phyloP scores from a whole-genome alignment of 78 protist genomes.

The Chrysochromulina tobinii region DNA sequence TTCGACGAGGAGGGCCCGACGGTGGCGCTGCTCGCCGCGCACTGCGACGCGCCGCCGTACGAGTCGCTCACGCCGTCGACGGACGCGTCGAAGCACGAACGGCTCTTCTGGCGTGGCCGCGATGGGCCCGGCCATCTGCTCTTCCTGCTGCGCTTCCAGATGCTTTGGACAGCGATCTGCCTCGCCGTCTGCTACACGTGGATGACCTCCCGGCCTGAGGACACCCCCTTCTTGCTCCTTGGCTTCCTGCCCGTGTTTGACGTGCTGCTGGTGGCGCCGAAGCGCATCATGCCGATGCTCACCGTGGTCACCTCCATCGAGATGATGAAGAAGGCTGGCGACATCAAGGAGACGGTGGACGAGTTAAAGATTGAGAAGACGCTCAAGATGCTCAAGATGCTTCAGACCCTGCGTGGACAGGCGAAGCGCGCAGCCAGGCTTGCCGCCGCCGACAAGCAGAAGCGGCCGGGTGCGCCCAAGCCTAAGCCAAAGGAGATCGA shows the following conservation, averaged over 20 bases:
- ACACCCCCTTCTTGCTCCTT: neutral
- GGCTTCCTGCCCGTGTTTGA: neutral
- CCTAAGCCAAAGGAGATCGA: no score
- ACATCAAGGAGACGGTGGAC: neutral
- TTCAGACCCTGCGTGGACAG: neutral
- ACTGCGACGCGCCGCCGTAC: neutral
- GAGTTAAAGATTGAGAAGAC: neutral
- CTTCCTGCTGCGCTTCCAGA: neutral
- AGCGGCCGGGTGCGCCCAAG: no score
- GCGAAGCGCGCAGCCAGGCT: no score
- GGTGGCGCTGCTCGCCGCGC: neutral
- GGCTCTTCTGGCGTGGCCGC: neutral
- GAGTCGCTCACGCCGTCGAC: neutral
- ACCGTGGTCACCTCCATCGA: neutral
- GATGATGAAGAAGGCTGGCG: neutral
- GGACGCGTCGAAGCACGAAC: neutral
- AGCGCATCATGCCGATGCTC: neutral
- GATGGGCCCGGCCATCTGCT: neutral
- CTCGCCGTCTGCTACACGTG: neutral
- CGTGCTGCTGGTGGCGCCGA: neutral
- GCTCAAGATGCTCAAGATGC: neutral
- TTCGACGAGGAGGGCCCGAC: neutral
- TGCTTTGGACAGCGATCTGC: neutral
- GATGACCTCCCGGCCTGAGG: neutral
- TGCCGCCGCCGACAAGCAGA: no score